Percentiles rank a stretch among this genome's conserved stretches.
These are phyloP conservation scores for Fusarium haematococcum DNA, from an alignment of 2,329 filamentous ascomycete genomes.

Conservation along the genomic window DNA sequence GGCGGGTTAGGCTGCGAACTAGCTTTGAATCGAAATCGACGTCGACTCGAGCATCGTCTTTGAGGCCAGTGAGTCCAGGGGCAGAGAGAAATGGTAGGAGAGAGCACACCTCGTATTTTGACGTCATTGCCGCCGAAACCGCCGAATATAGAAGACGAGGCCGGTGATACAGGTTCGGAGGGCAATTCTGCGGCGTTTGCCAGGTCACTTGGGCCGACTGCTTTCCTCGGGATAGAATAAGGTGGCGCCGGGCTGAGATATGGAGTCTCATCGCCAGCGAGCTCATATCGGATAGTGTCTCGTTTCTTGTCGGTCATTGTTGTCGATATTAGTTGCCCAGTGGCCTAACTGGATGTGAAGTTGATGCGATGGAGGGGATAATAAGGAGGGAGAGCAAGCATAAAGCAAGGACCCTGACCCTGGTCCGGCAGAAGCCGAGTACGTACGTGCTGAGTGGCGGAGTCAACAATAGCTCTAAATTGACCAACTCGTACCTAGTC, in stretches of 20 bases:
- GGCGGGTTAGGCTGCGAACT: constrained; percentile 22
- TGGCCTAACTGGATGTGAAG: background rate
- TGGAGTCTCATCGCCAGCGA: background rate
- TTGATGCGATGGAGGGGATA: background rate
- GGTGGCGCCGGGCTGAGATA: background rate
- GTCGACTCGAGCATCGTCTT: constrained; percentile 26
- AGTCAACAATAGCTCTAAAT: background rate
- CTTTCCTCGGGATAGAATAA: background rate
- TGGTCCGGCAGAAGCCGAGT: background rate
- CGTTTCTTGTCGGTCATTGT: background rate
- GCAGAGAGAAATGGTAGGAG: background rate
- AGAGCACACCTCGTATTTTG: background rate
- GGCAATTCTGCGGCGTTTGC: background rate
- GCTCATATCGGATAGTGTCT: background rate
- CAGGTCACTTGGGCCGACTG: background rate
- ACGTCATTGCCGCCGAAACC: background rate
- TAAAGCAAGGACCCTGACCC: background rate
- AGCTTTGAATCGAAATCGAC: constrained; percentile 24
- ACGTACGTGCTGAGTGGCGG: background rate
- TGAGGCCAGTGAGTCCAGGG: rapidly evolving
- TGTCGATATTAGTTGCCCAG: background rate
- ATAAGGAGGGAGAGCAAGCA: background rate
- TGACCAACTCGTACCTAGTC: background rate
- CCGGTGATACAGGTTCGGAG: background rate
- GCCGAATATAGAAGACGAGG: background rate